Evolutionary conservation across 192 early-diverging fungal genomes (phyloP), one percentile per base, ranked within the genome.

Genomic region (Funneliformis mosseae): DNA sequence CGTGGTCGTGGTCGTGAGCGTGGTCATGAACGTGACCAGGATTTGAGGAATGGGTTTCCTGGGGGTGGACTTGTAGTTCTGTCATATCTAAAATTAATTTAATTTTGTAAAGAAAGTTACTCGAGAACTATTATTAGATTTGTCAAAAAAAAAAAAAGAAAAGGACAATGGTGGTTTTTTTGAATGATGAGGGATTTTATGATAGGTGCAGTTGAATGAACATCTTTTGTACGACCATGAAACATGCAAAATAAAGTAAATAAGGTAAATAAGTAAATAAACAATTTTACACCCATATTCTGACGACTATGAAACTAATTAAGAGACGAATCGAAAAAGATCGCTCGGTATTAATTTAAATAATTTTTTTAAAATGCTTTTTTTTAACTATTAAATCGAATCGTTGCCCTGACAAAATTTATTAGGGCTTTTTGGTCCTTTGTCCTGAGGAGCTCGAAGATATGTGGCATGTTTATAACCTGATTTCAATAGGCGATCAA

Each of bases 381-480:
- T n/a, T n/a, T 33, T 33, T 33, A 33, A 33, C 33, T 33, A 33
- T 33, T 33, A 33, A 33, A 77, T 62, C n/a, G 43, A n/a, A 42
- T 28, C 42, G 2, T 42, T 59, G 33, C 76, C 74, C 67, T 83
- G 28, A 75, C 82, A 42, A 76, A 86, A 72, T 74, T 60, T 73
- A 76, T 28, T 94, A 94, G 38, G 97, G 97, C 45, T 91, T 80
- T 76, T 91, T 98, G 38, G 93, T 90, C 4, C 87, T 99, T 60
- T 87, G 90, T 50, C 93, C 97, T 1, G 96, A 98, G 81, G 95
- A 98, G 79, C 83, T 92, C 68, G 97, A 99, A 78, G 98, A 99
- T 85, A 96, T 99, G 95, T 99, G 98, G 97, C 96, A 97, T 86
- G 89, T 94, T 45, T 97, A 97, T 87, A 96, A 94, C 83, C 88